Evolutionary conservation across 1,284 basidiomycete genomes (phyloP).

Genomic region (Tilletiaria anomala): DNA sequence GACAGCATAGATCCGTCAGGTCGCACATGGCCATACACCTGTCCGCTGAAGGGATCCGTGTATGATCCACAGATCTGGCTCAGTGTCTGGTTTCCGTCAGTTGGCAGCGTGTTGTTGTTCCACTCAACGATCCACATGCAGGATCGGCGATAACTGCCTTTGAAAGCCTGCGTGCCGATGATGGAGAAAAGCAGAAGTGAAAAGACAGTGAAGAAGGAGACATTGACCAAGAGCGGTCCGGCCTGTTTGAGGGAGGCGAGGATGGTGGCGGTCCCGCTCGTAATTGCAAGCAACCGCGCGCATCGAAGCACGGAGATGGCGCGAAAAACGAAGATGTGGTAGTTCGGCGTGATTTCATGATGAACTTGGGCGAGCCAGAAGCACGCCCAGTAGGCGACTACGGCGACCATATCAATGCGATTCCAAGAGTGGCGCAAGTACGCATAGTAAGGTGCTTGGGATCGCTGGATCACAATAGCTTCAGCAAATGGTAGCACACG

Average conservation of each 20-base stretch:
- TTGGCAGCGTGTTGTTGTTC: constrained; percentile 8
- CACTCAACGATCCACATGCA: constrained; percentile 33
- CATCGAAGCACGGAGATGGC: constrained; percentile 76
- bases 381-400: constrained; percentile 61
- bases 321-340: constrained; percentile 74
- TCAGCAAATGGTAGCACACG: constrained; percentile 44
- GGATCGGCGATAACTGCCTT: constrained; percentile 31
- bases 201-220: constrained; percentile 80
- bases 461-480: constrained; percentile 42
- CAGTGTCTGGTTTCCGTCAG: constrained; percentile 22
- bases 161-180: constrained; percentile 37
- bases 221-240: constrained; percentile 68
- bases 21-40: constrained; percentile 7
- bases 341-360: constrained; percentile 49
- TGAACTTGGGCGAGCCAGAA: constrained; percentile 57
- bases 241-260: constrained; percentile 84
- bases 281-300: constrained; percentile 69
- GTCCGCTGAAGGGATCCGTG: constrained; percentile 6
- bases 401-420: constrained; percentile 73
- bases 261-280: constrained; percentile 84
- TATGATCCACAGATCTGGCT: constrained; percentile 33
- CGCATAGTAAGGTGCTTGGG: constrained; percentile 41
- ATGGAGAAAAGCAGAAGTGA: constrained; percentile 71
- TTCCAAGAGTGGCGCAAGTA: constrained; percentile 90
- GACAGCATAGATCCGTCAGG: constrained; percentile 10